Base-by-base conservation (phyloP, 352 stramenopile genomes). In the Globisporangium uncinulatum region DNA sequence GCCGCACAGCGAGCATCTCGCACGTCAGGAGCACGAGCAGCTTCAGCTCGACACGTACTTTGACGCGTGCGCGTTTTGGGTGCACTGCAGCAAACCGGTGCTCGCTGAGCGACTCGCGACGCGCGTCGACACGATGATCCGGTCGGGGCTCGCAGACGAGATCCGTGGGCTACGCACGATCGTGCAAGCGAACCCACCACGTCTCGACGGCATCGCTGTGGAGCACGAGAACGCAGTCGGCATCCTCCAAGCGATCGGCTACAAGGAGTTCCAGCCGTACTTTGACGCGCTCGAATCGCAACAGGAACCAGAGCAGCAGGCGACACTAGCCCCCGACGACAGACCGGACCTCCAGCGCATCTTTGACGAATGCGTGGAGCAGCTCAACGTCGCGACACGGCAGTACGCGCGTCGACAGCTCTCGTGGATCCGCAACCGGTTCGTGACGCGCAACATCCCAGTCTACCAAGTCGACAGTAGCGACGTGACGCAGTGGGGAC, bases 191-290 rank as follows among this genome's bases (percentile, higher is more conserved):
- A 68, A 87, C 43, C 73, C 79, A 4, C 79, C 79, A 11, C 59
- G 63, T 31, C 57, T 81, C 17, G 42, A 44, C 24, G 45, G 41
- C 36, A 45, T 29, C 31, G 24, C 42, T 14, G 20, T 34, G 6
- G 49, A 17, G 49, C 32, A 39, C n/a, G 61, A 76, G 34, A 70
- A 76, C 53, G 74, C 79, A 3, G 73, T 89, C 15, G 88, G 88
- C 6, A 89, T 96, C 50, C 67, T 92, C 8, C 83, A 95, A 63
- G 87, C 88, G 15, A 97, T 97, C 58, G 88, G 88, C 21, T 95
- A 94, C 67, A 97, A 96, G 55, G 88, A 97, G 65, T 96, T 97
- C 56, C 73, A 88, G 51, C 76, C 83, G 36, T 92, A 94, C 61
- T 83, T 93, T 34, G 66, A 87, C 21, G 82, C 77, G 1, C 48